Percentiles rank a stretch among this genome's conserved stretches.
Evolutionary conservation across 176 grass and related monocot genomes (phyloP).

Genomic region (Calamus simplicifolius): DNA sequence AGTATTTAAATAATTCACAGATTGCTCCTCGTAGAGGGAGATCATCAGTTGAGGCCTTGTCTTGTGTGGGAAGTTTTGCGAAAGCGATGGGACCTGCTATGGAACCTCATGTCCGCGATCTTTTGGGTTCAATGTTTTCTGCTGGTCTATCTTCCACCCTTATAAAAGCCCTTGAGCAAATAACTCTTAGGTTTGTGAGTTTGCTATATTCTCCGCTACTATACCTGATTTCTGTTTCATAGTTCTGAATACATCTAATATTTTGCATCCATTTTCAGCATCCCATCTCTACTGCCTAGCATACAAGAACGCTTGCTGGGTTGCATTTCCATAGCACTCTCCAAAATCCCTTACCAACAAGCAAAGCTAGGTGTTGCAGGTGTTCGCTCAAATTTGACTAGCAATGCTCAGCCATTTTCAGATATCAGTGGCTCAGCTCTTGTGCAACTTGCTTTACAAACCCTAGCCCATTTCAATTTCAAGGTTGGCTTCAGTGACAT

Average conservation of each 20-base stretch:
- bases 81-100: conserved; percentile 84
- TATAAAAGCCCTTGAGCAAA: conserved; percentile 70
- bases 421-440: conserved; percentile 50
- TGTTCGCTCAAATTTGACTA: conserved; percentile 39
- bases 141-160: conserved; percentile 76
- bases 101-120: conserved; percentile 86
- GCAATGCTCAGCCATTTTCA: conserved; percentile 55
- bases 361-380: conserved; percentile 32
- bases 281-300: conserved; percentile 72
- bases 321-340: conserved; percentile 73
- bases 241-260: conserved; percentile 9
- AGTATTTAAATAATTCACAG: conserved; percentile 18
- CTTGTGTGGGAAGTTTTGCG: conserved; percentile 93
- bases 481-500: conserved; percentile 46
- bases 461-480: conserved; percentile 83
- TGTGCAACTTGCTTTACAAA: conserved; percentile 79
- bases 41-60: conserved; percentile 85
- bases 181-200: conserved; percentile 53
- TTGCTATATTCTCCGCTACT: not conserved
- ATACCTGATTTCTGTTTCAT: not conserved
- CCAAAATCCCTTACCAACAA: conserved; percentile 48
- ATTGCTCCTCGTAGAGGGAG: conserved; percentile 94
- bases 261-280: conserved; percentile 41
- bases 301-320: conserved; percentile 88
- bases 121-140: conserved; percentile 84